phyloP scores from a whole-genome alignment of 2,329 filamentous ascomycete species.

The Mollisia scopiformis region DNA sequence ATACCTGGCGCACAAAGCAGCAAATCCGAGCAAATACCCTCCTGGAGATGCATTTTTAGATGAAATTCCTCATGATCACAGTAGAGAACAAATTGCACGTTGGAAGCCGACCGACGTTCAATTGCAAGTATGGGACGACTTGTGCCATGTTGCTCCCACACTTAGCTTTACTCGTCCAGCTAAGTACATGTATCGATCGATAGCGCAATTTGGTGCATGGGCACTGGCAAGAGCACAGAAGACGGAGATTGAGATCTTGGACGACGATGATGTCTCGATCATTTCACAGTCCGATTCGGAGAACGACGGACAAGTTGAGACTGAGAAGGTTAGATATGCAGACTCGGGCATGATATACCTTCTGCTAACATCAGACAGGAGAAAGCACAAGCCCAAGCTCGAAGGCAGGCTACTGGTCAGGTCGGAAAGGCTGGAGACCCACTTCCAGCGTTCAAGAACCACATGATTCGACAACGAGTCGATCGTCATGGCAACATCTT shows the following conservation, averaged over 20 bases:
- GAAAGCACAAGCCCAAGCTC: slow-evolving; percentile 16
- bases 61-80: slow-evolving; percentile 61
- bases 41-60: slow-evolving; percentile 67
- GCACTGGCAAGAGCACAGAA: slow-evolving; percentile 82
- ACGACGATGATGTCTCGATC: slow-evolving; percentile 76
- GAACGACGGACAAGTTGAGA: slow-evolving; percentile 34
- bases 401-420: slow-evolving; percentile 28
- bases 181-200: slow-evolving; percentile 92
- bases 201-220: slow-evolving; percentile 94
- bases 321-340: slow-evolving; percentile 31
- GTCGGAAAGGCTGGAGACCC: slow-evolving; percentile 88
- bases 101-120: slow-evolving; percentile 90
- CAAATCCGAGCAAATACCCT: slow-evolving; percentile 77
- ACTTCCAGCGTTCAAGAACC: slow-evolving; percentile 75
- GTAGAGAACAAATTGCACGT: slow-evolving; percentile 54
- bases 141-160: slow-evolving; percentile 90
- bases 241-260: slow-evolving; percentile 76
- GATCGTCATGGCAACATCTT: slow-evolving; percentile 77
- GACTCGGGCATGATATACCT: not conserved
- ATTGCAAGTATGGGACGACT: slow-evolving; percentile 92
- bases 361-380: slow-evolving; percentile 5
- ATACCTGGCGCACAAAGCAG: slow-evolving; percentile 92
- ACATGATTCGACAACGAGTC: slow-evolving; percentile 92
- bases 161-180: slow-evolving; percentile 96
- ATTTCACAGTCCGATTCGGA: slow-evolving; percentile 63